Base-by-base conservation (phyloP, 2,329 filamentous ascomycete genomes). In the Alternaria viburni region DNA sequence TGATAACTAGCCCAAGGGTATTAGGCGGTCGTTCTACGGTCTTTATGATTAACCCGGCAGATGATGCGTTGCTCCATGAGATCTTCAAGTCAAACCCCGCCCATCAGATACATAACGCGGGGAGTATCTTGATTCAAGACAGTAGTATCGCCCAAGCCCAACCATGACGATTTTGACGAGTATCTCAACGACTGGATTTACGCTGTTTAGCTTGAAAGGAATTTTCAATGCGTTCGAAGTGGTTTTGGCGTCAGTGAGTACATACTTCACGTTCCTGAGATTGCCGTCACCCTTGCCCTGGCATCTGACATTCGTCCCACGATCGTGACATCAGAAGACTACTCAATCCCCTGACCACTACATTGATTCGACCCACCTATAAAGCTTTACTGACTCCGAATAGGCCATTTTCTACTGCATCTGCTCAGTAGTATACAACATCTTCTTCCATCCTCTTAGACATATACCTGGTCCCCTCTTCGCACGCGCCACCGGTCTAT, bases 371-470 rank as follows among this genome's bases (percentile, higher is more conserved):
- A 17, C 5, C 0, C 12, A 32, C 11, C n/a, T 10, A 32, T 51
- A 17, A 6, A 47, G 5, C 47, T 28, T 23, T 6, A 47, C 46
- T 65, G 19, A 62, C 52, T 32, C 7, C 4, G 1, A 25, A 12
- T 23, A 75, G 74, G 23, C 62, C 6, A 30, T 47, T 2, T 2
- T 69, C 1, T 76, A 74, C 17, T 25, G 49, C 17, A 3, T 75
- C 8, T 61, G 57, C 13, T 61, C 43, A 6, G 54, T 59, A 8
- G 65, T 81, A 41, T 81, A 83, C 70, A 79, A 78, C 58, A 63
- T 80, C 17, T 83, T 76, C 66, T 81, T 84, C 60, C 80, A 83
- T 36, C 82, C 83, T 5, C 74, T 84, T 0, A 69, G 74, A 19
- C 78, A 81, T 44, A 81, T 81, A 26, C 83, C 83, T 2, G 83